Evolutionary conservation across 768 basidiomycete species (phyloP).

Genomic region (Kwoniella shandongensis): DNA sequence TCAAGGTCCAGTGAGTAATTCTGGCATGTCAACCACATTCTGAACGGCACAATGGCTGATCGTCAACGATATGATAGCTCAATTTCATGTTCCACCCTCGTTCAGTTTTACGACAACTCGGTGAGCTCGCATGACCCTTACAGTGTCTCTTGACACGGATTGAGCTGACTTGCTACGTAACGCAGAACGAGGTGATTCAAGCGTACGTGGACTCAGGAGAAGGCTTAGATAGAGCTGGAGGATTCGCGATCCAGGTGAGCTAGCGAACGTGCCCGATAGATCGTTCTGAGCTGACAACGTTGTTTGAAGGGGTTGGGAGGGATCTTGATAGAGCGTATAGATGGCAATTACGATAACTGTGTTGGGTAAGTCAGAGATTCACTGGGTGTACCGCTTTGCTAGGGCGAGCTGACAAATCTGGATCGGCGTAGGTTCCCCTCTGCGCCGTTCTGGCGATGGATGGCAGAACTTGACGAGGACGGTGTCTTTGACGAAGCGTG

Average conservation of each 20-base stretch:
- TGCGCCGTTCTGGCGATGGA: constrained; percentile 57
- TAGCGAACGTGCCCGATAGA: background rate
- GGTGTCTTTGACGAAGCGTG: constrained; percentile 48
- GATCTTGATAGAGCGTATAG: constrained; percentile 75
- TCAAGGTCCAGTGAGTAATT: constrained; percentile 46
- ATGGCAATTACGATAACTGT: constrained; percentile 86
- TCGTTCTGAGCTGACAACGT: background rate
- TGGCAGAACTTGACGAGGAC: constrained; percentile 45
- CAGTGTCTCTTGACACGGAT: background rate
- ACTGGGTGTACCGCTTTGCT: background rate
- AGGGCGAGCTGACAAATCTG: background rate
- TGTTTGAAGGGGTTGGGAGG: constrained; percentile 66
- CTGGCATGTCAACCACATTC: background rate
- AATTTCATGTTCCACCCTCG: constrained; percentile 48
- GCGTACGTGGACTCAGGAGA: constrained; percentile 85
- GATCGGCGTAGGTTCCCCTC: constrained; percentile 67
- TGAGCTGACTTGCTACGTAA: background rate
- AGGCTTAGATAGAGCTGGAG: constrained; percentile 84
- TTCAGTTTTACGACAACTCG: constrained; percentile 48
- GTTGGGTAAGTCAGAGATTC: constrained; percentile 59
- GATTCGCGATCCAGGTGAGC: constrained; percentile 86
- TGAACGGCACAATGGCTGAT: background rate
- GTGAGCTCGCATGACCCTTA: constrained; percentile 24
- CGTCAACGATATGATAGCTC: constrained; percentile 45
- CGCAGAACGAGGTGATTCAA: constrained; percentile 58